phyloP scores from a whole-genome alignment of 2,329 filamentous ascomycete species.

The Zarea fungicola region DNA sequence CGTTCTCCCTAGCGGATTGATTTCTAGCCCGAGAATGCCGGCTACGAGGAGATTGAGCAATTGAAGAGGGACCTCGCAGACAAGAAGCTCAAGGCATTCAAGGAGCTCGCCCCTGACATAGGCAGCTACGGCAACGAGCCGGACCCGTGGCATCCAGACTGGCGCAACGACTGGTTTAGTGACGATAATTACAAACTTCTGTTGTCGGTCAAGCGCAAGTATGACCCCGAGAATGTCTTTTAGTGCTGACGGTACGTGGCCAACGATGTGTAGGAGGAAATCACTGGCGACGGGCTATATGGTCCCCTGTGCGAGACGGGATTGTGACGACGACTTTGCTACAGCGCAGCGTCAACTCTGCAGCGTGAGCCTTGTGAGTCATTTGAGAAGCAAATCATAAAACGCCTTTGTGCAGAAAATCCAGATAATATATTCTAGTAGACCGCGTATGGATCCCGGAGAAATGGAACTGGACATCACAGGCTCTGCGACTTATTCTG shows the following conservation, averaged over 20 bases:
- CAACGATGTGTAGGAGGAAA: slow-evolving; percentile 1
- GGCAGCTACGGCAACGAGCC: slow-evolving; percentile 4
- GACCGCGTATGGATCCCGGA: too few species aligned
- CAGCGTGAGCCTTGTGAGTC: too few species aligned
- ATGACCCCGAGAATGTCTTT: slow-evolving; percentile 2
- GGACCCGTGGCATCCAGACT: background rate
- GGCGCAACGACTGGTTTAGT: background rate
- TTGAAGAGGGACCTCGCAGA: background rate
- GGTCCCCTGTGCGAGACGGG: background rate
- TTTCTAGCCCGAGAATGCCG: background rate
- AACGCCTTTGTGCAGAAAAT: too few species aligned
- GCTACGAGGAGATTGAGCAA: background rate
- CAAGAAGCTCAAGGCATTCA: slow-evolving; percentile 1
- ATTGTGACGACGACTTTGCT: background rate
- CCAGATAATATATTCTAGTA: too few species aligned
- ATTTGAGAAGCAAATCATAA: too few species aligned
- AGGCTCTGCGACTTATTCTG: too few species aligned
- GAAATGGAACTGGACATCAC: too few species aligned
- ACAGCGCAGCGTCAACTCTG: background rate
- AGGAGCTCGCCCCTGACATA: background rate
- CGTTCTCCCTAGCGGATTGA: background rate
- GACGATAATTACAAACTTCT: background rate
- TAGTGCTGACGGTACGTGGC: slow-evolving; percentile 3
- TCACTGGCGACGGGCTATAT: background rate
- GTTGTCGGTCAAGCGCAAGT: background rate